Conservation (phyloP, 345 rosid genomes). For the Eucalyptus caleyi region DNA sequence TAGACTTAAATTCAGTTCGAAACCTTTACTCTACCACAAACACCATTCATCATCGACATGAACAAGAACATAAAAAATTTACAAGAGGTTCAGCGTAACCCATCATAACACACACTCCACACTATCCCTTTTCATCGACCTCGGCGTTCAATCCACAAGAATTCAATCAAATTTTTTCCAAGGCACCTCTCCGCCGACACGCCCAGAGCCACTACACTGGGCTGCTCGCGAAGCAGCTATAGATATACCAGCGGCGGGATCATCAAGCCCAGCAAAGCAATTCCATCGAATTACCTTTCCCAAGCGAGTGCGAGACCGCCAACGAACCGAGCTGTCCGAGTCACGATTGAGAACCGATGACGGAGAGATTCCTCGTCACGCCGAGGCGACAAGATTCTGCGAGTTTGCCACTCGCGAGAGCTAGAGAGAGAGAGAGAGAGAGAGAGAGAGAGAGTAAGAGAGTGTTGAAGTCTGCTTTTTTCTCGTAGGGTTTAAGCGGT, state of each 20-base stretch:
- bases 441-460: neutral
- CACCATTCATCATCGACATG: neutral
- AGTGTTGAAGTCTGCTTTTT: neutral
- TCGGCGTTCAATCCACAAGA: neutral
- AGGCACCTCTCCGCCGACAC: neutral
- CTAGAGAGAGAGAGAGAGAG: neutral
- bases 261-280: neutral
- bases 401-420: neutral
- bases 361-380: neutral
- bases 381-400: neutral
- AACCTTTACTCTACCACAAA: neutral
- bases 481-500: neutral
- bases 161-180: neutral
- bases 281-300: neutral
- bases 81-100: neutral
- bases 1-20: neutral
- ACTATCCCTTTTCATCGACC: neutral
- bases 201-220: neutral
- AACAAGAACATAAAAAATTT: neutral
- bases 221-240: neutral
- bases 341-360: neutral
- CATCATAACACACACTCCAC: neutral
- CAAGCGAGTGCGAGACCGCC: neutral
- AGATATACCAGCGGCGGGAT: neutral
- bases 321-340: neutral